phyloP scores from a whole-genome alignment of 257 asterid species.

The Henckelia pumila region DNA sequence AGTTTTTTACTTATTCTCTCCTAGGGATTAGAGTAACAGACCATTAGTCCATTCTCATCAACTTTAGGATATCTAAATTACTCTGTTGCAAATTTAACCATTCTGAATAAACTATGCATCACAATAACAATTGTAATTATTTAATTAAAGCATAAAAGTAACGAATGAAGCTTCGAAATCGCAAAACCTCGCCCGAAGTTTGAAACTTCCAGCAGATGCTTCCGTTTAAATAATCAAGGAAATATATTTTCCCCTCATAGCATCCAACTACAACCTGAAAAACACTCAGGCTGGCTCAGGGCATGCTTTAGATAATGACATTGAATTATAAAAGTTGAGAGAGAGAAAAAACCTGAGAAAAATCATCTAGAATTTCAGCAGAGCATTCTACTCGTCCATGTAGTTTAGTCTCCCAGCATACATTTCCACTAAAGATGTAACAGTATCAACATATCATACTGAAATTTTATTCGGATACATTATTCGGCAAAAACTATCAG shows the following conservation, averaged over 20 bases:
- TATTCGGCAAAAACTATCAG: conserved; percentile 3
- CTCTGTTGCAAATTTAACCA: too few species aligned
- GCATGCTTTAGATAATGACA: conserved; percentile 5
- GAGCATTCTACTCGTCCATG: conserved; percentile 88
- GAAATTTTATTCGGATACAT: conserved; percentile 6
- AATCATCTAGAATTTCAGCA: conserved; percentile 72
- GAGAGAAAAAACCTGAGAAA: conserved; percentile 62
- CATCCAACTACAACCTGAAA: conserved; percentile 88
- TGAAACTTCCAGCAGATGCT: conserved; percentile 67
- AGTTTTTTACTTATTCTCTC: too few species aligned
- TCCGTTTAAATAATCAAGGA: conserved; percentile 67
- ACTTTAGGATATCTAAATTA: too few species aligned
- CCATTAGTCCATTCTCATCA: too few species aligned
- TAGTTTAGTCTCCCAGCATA: conserved; percentile 71
- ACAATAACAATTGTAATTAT: too few species aligned
- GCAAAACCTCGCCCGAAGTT: conserved; percentile 78
- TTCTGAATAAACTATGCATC: too few species aligned
- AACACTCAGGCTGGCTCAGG: conserved; percentile 22
- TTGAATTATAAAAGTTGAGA: conserved; percentile 9
- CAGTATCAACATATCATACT: conserved; percentile 4
- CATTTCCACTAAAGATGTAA: conserved; percentile 55
- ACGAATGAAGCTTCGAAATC: not conserved
- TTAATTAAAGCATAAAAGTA: too few species aligned
- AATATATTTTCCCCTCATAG: conserved; percentile 72
- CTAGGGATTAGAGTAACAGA: too few species aligned